Evolutionary conservation across 441 rosid species (phyloP).

Genomic region (Pelargonium cotyledonis): DNA sequence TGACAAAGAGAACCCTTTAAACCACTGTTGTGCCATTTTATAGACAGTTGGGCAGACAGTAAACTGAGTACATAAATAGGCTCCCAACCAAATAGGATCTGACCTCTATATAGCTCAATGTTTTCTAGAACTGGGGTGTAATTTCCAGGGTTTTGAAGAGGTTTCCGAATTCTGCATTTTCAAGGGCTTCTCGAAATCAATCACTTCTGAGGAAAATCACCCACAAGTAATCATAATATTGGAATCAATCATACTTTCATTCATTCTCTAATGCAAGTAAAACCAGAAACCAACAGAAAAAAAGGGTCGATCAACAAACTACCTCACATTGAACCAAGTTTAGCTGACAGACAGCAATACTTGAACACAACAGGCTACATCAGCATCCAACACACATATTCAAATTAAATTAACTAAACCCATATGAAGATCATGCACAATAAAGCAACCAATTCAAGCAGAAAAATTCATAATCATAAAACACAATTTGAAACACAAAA

Average conservation of each 20-base stretch:
- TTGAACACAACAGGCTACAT: not conserved
- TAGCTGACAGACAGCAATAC: not conserved
- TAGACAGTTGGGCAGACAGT: constrained; percentile 1
- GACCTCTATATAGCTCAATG: not conserved
- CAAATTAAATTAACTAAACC: not conserved
- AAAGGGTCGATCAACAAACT: not conserved
- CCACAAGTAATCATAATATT: not conserved
- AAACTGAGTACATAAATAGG: not conserved
- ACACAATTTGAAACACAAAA: constrained; percentile 1
- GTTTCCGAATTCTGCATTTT: too few relatives aligned
- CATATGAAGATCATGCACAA: not conserved
- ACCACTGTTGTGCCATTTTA: not conserved
- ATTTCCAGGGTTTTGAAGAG: not conserved
- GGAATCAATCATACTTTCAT: not conserved
- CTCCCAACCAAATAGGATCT: constrained; percentile 1
- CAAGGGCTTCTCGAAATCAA: not conserved
- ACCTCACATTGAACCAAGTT: not conserved
- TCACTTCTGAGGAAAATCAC: not conserved
- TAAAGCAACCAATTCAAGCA: not conserved
- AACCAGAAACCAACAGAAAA: not conserved
- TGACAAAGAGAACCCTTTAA: not conserved
- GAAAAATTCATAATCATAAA: not conserved
- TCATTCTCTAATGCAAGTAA: not conserved
- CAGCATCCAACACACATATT: not conserved
- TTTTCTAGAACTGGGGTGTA: not conserved